Conservation (phyloP, 2,329 filamentous ascomycete genomes). For the Calonectria honghensis region DNA sequence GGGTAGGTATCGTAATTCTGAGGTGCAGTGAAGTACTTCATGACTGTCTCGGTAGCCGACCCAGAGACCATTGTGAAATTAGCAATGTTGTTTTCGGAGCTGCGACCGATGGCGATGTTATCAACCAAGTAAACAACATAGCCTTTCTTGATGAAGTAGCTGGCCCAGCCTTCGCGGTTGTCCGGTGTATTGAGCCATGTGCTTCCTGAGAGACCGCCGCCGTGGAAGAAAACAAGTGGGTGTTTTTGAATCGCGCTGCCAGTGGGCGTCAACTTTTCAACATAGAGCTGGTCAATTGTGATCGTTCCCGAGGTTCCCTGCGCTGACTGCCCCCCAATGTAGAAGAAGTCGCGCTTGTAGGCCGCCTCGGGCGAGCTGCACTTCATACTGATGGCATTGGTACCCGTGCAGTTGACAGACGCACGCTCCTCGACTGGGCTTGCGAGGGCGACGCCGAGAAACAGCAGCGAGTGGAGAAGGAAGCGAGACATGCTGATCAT, state of each 20-base stretch:
- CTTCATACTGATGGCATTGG: constrained; percentile 40
- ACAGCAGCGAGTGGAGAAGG: constrained; percentile 37
- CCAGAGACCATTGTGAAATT: constrained; percentile 38
- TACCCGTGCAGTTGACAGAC: constrained; percentile 36
- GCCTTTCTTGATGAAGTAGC: constrained; percentile 43
- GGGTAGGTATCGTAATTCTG: constrained; percentile 42
- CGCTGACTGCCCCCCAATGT: constrained; percentile 38
- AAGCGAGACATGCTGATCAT: constrained; percentile 39
- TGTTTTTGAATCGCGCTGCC: constrained; percentile 23
- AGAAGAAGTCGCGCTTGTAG: constrained; percentile 48
- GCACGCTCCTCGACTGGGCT: constrained; percentile 23
- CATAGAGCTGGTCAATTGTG: constrained; percentile 47
- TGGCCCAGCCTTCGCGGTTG: constrained; percentile 45
- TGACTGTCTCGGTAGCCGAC: constrained; percentile 38
- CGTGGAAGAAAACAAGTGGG: constrained; percentile 48
- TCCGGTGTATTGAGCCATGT: constrained; percentile 49
- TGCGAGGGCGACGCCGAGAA: constrained; percentile 34
- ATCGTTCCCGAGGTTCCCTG: constrained; percentile 42
- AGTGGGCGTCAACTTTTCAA: constrained; percentile 43
- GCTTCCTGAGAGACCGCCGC: constrained; percentile 45
- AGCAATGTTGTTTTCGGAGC: constrained; percentile 32
- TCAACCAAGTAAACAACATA: constrained; percentile 46
- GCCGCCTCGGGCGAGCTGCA: constrained; percentile 40
- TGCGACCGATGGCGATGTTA: constrained; percentile 39
- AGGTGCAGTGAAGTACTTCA: constrained; percentile 44